These are phyloP conservation scores for Linnemannia elongata DNA, from an alignment of 192 early-diverging fungal species.

Conservation along the genomic window DNA sequence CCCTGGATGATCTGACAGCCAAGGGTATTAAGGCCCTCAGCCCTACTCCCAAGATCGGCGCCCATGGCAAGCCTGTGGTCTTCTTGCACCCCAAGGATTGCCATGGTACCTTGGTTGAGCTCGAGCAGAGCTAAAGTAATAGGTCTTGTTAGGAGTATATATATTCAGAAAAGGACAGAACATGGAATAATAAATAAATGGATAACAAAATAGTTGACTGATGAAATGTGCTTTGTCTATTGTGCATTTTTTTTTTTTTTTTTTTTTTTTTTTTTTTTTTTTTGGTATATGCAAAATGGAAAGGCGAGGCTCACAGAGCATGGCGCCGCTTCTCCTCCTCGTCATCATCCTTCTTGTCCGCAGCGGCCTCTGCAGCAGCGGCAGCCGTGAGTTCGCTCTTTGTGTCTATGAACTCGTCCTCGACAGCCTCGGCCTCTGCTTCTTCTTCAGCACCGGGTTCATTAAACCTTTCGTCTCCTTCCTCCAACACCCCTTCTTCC, in stretches of 20 bases:
- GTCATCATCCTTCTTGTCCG: background rate
- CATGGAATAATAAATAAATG: too few relatives aligned
- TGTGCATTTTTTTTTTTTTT: too few relatives aligned
- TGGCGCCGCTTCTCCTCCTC: background rate
- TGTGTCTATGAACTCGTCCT: slow-evolving; percentile 8
- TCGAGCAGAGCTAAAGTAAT: slow-evolving; percentile 64
- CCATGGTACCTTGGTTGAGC: slow-evolving; percentile 84
- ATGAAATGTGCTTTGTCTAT: too few relatives aligned
- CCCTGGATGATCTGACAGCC: slow-evolving; percentile 74
- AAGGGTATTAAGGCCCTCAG: slow-evolving; percentile 75
- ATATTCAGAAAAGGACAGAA: too few relatives aligned
- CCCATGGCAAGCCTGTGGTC: slow-evolving; percentile 83
- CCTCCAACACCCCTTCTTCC: slow-evolving; percentile 10
- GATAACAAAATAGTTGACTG: too few relatives aligned
- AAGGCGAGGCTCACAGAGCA: background rate
- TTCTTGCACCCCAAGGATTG: slow-evolving; percentile 90
- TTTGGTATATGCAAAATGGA: too few relatives aligned
- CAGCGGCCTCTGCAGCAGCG: background rate
- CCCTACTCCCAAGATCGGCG: slow-evolving; percentile 85
- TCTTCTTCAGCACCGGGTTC: background rate
- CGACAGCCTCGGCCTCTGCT: background rate
- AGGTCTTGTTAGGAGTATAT: background rate
- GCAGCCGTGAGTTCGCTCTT: background rate
- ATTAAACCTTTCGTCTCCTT: slow-evolving; percentile 9
- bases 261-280: too few relatives aligned